Evolutionary conservation across 345 rosid genomes (phyloP), one percentile per base, ranked within the genome.

Genomic region (Aurinia saxatilis): DNA sequence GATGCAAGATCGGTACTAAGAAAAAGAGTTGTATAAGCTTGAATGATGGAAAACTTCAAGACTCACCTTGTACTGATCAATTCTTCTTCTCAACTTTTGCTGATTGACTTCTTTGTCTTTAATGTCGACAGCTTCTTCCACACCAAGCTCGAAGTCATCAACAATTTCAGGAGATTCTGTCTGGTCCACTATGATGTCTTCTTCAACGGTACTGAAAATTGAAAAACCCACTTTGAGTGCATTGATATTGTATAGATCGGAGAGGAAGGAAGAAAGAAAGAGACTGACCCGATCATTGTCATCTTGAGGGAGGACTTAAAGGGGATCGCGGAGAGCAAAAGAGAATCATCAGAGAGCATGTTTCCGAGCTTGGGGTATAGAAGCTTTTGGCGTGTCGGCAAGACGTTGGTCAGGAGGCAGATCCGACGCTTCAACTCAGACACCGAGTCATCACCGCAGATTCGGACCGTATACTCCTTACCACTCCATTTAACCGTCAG

Each of bases 371-470:
- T 90, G 5, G 99, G 97, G 69, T 87, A 93, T 33, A 93, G 90
- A 66, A 93, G 97, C 81, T 93, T 93, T 75, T 93, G 99, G 31
- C 97, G 78, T 68, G 87, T 87, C 37, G 97, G 99, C 40, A 90
- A 69, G 60, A 93, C 97, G 57, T 75, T 81, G 31, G 96, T 85
- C 73, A 84, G 75, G 59, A 89, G 72, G 77, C 95, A 93, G 57
- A 93, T 87, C 55, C 97, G 79, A 56, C 91, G 97, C 66, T 93
- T 93, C 79, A 93, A 54, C 75, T 90, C 99, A 11, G 88, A 90
- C 5, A 93, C 95, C 0, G 96, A 85, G 61, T 87, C 99, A 60
- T 89, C 95, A 11, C 82, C 88, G 69, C 96, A 90, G 67, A 85
- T 85, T 48, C 86, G 88, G 73, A 87, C 84, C 0, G 90, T 82